A percentile compares a stretch with the other conserved stretches of the same genome.
Evolutionary conservation across 495 filamentous ascomycete genomes (phyloP).

Genomic region (Annulohypoxylon nitens): DNA sequence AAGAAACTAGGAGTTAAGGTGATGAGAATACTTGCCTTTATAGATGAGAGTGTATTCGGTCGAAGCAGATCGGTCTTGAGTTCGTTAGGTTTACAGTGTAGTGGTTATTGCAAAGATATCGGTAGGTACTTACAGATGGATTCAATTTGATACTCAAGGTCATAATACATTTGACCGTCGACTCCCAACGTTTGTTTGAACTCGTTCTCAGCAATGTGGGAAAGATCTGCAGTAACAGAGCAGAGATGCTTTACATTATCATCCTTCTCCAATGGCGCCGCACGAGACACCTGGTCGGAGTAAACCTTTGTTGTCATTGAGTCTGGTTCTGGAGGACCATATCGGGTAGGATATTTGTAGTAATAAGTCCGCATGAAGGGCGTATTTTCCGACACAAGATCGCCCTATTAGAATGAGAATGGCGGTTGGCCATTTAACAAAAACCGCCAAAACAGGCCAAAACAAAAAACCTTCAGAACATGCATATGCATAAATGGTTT

Average conservation of each 20-base stretch:
- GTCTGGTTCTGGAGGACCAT: too few species aligned
- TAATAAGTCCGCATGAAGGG: background rate
- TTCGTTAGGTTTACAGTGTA: too few species aligned
- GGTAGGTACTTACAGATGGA: background rate
- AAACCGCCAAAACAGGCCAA: too few species aligned
- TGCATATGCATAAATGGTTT: too few species aligned
- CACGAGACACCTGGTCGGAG: background rate
- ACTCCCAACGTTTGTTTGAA: background rate
- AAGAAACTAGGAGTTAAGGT: background rate
- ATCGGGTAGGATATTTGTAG: too few species aligned
- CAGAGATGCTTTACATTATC: background rate
- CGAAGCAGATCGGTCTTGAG: background rate
- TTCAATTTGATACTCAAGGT: background rate
- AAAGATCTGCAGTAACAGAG: background rate
- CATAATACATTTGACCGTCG: background rate
- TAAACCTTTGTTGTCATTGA: background rate
- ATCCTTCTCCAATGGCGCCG: background rate
- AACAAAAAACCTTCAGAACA: too few species aligned
- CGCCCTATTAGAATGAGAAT: too few species aligned
- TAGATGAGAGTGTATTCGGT: slow-evolving; percentile 1
- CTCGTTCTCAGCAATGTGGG: background rate
- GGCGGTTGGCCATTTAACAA: too few species aligned
- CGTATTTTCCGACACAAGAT: slow-evolving; percentile 3
- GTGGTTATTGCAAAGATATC: background rate
- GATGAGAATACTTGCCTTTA: background rate